Evolutionary conservation across 129 eudicot species (phyloP), one percentile per base, ranked within the genome.

Genomic region (Lactuca sativa): DNA sequence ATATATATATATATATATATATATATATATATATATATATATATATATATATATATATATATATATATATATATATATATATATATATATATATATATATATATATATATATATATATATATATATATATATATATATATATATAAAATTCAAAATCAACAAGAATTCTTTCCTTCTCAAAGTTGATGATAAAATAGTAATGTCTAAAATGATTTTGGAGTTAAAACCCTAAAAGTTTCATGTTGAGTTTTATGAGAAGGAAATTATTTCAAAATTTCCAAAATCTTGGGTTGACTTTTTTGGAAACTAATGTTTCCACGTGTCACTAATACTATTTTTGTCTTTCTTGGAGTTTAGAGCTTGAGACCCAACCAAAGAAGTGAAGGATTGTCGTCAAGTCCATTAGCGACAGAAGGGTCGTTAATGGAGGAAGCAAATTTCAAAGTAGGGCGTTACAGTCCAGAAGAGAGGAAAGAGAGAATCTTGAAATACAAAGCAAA

Each of bases 401-500:
- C 95, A 74, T 74, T 90, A 56, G 82, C 86, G 8, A 72, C 68
- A 6, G 90, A 85, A 76, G 83, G 87, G 12, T 66, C 91, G 70
- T 79, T 77, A 57, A 80, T 74, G 80, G 96, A 88, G 73, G 96
- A 88, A 60, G 82, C 86, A 70, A 86, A 82, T 76, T 78, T 85
- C 34, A 91, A 91, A 78, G 95, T 85, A 59, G 95, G 95, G 60
- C 80, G 85, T 41, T 92, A 92, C 60, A 84, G 90, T 77, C 88
- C 86, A 14, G 95, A 89, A 75, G 98, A 89, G 73, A 89, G 95
- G 67, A 92, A 85, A 70, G 91, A 86, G 71, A 86, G 90, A 77
- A 92, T 92, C 75, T 82, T 82, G 38, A 89, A 95, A 59, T 92
- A 92, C 86, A 86, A 84, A 83, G 88, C 95, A 17, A 92, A 92